Percentiles rank a stretch among this genome's conserved stretches.
These are phyloP conservation scores for Heterococcus sp. DNA, from an alignment of 108 stramenopile genomes.

Conservation along the genomic window DNA sequence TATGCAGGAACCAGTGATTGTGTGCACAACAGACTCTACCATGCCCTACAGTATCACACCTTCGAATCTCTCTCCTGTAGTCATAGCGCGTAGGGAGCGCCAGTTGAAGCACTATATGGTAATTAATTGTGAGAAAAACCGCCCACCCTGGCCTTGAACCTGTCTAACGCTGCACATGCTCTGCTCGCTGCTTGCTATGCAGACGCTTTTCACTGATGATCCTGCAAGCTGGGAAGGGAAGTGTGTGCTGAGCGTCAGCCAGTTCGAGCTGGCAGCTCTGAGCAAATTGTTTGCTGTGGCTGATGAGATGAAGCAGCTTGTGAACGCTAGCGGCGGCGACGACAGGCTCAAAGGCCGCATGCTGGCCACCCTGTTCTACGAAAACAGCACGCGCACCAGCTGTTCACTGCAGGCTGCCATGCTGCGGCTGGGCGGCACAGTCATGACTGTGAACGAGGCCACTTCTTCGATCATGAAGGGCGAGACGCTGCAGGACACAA, in stretches of 20 bases:
- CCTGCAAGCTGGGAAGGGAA: constrained; percentile 35
- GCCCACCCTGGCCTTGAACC: too few relatives aligned
- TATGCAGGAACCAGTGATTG: too few relatives aligned
- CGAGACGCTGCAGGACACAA: constrained; percentile 86
- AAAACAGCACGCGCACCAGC: constrained; percentile 88
- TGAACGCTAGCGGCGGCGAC: constrained; percentile 24
- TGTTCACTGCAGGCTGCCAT: constrained; percentile 94
- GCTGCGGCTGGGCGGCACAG: constrained; percentile 80
- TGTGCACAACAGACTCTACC: too few relatives aligned
- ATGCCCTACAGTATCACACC: too few relatives aligned
- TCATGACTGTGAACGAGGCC: constrained; percentile 67
- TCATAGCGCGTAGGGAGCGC: too few relatives aligned
- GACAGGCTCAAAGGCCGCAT: constrained; percentile 39
- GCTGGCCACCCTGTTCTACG: constrained; percentile 85
- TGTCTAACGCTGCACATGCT: too few relatives aligned
- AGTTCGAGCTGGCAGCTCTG: constrained; percentile 39
- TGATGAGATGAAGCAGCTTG: constrained; percentile 48
- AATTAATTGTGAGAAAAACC: too few relatives aligned
- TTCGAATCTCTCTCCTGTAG: too few relatives aligned
- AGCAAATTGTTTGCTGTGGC: constrained; percentile 34
- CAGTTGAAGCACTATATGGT: too few relatives aligned
- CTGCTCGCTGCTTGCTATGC: background rate
- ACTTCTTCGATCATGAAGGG: constrained; percentile 86
- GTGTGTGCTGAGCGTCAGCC: constrained; percentile 44
- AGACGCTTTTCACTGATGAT: constrained; percentile 34